Conservation (phyloP, 2,329 filamentous ascomycete genomes). For the Pyrenophora teres region DNA sequence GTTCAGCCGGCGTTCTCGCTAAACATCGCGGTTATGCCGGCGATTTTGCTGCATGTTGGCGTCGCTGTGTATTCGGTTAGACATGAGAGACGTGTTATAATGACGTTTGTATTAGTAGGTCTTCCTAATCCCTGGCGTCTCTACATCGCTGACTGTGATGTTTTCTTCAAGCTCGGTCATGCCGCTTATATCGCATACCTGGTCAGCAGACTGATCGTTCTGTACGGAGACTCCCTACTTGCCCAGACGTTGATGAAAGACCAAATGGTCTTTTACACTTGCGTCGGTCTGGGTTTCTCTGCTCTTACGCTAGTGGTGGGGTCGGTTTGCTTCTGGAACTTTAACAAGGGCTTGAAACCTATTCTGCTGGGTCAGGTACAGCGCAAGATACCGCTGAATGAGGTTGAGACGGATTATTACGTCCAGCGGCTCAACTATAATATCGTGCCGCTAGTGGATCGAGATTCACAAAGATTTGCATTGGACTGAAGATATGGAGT, state of each 20-base stretch:
- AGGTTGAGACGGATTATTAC: slow-evolving; percentile 10
- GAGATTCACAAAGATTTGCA: slow-evolving; percentile 11
- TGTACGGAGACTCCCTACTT: slow-evolving; percentile 13
- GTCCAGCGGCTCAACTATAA: slow-evolving; percentile 20
- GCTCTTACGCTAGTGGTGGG: slow-evolving; percentile 6
- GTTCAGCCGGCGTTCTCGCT: slow-evolving; percentile 27
- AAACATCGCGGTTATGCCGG: slow-evolving; percentile 31
- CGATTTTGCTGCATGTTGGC: slow-evolving; percentile 16
- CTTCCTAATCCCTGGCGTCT: neutral
- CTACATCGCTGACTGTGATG: too few relatives aligned
- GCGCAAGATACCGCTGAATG: slow-evolving; percentile 8
- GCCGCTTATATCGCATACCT: slow-evolving; percentile 27
- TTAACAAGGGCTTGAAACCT: slow-evolving; percentile 28
- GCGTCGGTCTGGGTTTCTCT: slow-evolving; percentile 14
- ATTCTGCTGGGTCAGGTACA: slow-evolving; percentile 18
- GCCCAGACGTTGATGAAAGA: slow-evolving; percentile 24
- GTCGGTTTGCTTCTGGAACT: slow-evolving; percentile 26
- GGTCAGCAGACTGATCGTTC: slow-evolving; percentile 23
- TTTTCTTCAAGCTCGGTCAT: slow-evolving; percentile 15
- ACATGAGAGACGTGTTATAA: slow-evolving; percentile 17
- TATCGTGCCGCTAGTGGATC: slow-evolving; percentile 6
- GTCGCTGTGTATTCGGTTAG: slow-evolving; percentile 19
- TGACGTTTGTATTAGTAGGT: slow-evolving; percentile 22
- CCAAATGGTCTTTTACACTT: slow-evolving; percentile 29
- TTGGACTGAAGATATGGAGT: slow-evolving; percentile 5